A percentile compares a stretch with the other conserved stretches of the same genome.
These are phyloP conservation scores for Epichloe baconii DNA, from an alignment of 2,329 filamentous ascomycete genomes.

Conservation along the genomic window DNA sequence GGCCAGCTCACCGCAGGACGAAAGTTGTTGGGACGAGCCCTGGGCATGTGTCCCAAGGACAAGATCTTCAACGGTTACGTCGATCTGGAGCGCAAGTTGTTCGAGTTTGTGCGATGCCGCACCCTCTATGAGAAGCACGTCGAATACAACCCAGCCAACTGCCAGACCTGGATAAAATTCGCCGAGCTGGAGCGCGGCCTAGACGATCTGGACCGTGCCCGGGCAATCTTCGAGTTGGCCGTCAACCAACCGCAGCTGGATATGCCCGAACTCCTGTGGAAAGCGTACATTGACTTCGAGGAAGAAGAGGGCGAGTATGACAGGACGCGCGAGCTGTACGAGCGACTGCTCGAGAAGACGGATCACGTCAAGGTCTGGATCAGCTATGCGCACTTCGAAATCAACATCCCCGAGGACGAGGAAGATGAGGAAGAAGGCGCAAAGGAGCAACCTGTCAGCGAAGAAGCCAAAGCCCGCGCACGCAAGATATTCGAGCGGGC, in stretches of 20 bases:
- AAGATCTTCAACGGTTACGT: constrained; percentile 91
- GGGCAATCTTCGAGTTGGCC: constrained; percentile 86
- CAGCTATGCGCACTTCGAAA: constrained; percentile 95
- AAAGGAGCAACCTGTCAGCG: constrained; percentile 58
- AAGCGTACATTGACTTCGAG: constrained; percentile 97
- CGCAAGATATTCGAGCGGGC: constrained; percentile 76
- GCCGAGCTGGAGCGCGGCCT: constrained; percentile 84
- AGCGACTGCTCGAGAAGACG: constrained; percentile 86
- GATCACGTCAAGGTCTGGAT: constrained; percentile 99
- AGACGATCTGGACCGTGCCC: constrained; percentile 75
- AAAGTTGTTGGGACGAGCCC: constrained; percentile 78
- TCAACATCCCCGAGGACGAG: constrained; percentile 73
- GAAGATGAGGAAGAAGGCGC: constrained; percentile 40
- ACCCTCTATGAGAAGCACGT: constrained; percentile 90
- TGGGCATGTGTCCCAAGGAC: constrained; percentile 93
- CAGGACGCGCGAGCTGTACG: constrained; percentile 68
- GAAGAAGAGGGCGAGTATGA: constrained; percentile 91
- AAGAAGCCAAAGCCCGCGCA: constrained; percentile 71
- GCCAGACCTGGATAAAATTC: constrained; percentile 92
- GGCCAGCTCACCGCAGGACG: constrained; percentile 66
- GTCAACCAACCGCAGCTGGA: constrained; percentile 73
- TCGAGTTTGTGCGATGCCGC: constrained; percentile 85
- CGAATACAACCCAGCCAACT: constrained; percentile 81
- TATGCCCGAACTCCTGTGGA: constrained; percentile 97
- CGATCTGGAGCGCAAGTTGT: constrained; percentile 81